Evolutionary conservation across 2,329 filamentous ascomycete species (phyloP).

Genomic region (Fusarium hainanense): DNA sequence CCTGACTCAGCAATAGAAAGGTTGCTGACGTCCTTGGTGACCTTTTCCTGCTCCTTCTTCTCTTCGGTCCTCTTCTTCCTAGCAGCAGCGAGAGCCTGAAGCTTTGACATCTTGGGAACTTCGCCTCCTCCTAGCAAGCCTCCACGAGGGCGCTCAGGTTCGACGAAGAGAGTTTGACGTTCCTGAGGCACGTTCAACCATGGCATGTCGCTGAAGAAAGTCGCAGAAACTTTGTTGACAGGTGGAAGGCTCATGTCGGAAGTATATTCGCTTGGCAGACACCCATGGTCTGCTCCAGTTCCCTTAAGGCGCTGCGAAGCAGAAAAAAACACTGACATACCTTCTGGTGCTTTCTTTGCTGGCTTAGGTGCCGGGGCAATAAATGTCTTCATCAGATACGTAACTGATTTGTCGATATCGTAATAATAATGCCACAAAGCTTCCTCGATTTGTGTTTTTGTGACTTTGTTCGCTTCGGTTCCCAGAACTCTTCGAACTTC

Average conservation of each 20-base stretch:
- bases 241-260: slow-evolving; percentile 31
- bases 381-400: slow-evolving; percentile 78
- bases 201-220: slow-evolving; percentile 84
- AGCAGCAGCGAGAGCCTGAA: slow-evolving; percentile 88
- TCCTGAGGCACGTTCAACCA: slow-evolving; percentile 81
- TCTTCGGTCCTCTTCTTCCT: slow-evolving; percentile 84
- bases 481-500: slow-evolving; percentile 76
- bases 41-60: slow-evolving; percentile 55
- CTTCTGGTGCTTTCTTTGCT: slow-evolving; percentile 56
- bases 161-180: slow-evolving; percentile 73
- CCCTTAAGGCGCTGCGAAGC: slow-evolving; percentile 43
- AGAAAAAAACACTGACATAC: slow-evolving; percentile 55
- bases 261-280: slow-evolving; percentile 22
- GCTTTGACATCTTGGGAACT: slow-evolving; percentile 81
- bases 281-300: slow-evolving; percentile 50
- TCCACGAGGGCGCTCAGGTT: slow-evolving; percentile 64
- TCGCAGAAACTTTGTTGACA: slow-evolving; percentile 50
- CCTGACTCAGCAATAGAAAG: slow-evolving; percentile 48
- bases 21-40: slow-evolving; percentile 47
- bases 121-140: slow-evolving; percentile 83
- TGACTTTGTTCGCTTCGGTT: slow-evolving; percentile 65
- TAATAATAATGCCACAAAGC: slow-evolving; percentile 97
- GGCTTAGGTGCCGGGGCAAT: slow-evolving; percentile 60
- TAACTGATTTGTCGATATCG: slow-evolving; percentile 85
- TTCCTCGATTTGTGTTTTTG: slow-evolving; percentile 80